A percentile compares a stretch with the other conserved stretches of the same genome.
These are phyloP conservation scores for Tirmania nivea DNA, from an alignment of 495 filamentous ascomycete species.

Conservation along the genomic window DNA sequence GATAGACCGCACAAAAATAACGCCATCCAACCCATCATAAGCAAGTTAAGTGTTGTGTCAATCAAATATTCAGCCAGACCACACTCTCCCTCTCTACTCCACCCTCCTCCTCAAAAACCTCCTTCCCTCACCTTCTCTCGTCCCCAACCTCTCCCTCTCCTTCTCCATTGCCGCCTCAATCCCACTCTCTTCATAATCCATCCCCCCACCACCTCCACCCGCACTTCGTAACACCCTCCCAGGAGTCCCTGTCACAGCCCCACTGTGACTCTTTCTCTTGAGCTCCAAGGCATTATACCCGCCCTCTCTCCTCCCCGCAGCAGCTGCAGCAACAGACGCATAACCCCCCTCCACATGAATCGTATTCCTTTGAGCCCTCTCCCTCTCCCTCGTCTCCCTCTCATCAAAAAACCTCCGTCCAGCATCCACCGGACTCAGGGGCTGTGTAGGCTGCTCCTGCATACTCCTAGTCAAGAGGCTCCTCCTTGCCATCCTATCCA, in stretches of 20 bases:
- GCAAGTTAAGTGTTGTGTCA: too few relatives aligned
- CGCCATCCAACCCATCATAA: too few relatives aligned
- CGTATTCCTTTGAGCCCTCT: not conserved
- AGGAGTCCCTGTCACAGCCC: too few relatives aligned
- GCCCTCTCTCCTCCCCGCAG: not conserved
- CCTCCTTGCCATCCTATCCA: not conserved
- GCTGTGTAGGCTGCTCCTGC: not conserved
- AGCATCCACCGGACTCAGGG: not conserved
- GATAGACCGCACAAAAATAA: too few relatives aligned
- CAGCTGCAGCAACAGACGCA: not conserved
- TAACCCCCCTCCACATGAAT: not conserved
- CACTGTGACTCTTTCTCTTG: not conserved
- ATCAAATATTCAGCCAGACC: too few relatives aligned
- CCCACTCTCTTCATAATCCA: too few relatives aligned
- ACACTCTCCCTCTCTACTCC: not conserved
- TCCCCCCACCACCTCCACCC: too few relatives aligned
- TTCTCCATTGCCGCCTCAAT: too few relatives aligned
- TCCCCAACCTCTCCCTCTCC: too few relatives aligned
- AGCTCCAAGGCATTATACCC: not conserved
- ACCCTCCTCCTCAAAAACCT: not conserved
- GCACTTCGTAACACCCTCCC: too few relatives aligned
- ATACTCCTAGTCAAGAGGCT: not conserved
- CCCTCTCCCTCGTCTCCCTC: not conserved
- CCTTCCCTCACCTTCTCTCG: not conserved
- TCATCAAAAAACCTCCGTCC: not conserved